phyloP scores from a whole-genome alignment of 202 grass and related monocot species.

The Alloteropsis angusta region DNA sequence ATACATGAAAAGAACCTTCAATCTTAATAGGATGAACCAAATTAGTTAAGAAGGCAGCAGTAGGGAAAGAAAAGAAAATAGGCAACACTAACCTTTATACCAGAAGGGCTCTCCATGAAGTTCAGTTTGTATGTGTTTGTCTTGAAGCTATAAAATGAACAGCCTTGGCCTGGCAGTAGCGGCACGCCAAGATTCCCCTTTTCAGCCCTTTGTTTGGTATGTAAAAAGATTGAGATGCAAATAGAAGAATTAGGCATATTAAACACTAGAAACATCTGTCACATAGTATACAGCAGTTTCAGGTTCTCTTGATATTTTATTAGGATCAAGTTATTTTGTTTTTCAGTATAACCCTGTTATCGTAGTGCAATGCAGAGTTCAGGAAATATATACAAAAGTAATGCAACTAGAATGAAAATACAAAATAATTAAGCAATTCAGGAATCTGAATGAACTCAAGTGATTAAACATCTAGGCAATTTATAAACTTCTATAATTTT shows the following conservation, averaged over 20 bases:
- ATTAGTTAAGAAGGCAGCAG: neutral
- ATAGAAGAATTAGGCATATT: neutral
- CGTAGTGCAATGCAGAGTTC: neutral
- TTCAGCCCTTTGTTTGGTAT: conserved; percentile 41
- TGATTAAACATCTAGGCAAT: neutral
- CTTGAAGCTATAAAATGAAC: conserved; percentile 82
- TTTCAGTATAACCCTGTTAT: neutral
- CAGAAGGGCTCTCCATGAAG: conserved; percentile 85
- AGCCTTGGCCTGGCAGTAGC: conserved; percentile 68
- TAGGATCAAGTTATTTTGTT: neutral
- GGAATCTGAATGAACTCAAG: neutral
- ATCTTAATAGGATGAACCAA: neutral
- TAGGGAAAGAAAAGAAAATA: neutral
- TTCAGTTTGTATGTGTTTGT: conserved; percentile 95
- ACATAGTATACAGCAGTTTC: neutral
- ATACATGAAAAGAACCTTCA: no score
- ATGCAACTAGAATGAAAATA: neutral
- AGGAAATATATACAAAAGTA: neutral
- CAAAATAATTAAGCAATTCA: neutral
- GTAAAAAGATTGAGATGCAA: neutral
- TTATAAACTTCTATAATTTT: neutral
- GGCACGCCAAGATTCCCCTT: conserved; percentile 77
- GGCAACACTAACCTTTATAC: conserved; percentile 59
- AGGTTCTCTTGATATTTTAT: neutral
- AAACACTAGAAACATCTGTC: neutral